Percentiles rank a stretch among this genome's conserved stretches.
Evolutionary conservation across 306 rosid species (phyloP).

Genomic region (Benincasa hispida): DNA sequence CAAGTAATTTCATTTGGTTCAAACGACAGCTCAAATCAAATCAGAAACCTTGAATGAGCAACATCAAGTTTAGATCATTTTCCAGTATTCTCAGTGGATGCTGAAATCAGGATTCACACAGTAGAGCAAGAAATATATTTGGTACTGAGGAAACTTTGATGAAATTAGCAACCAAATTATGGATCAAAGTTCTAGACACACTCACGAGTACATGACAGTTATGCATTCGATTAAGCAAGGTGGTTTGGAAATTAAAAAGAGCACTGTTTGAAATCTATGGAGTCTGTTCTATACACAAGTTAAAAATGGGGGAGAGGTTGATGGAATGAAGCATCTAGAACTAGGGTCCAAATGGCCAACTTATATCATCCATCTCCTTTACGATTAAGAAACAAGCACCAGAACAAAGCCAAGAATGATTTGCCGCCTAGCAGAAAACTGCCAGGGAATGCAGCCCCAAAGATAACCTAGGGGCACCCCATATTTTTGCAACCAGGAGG

Average conservation of each 20-base stretch:
- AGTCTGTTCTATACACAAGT: constrained; percentile 55
- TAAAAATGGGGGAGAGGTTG: constrained; percentile 26
- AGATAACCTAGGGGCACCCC: constrained; percentile 29
- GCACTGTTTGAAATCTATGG: constrained; percentile 30
- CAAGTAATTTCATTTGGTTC: not conserved
- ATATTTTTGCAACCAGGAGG: constrained; percentile 10
- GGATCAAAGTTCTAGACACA: constrained; percentile 2
- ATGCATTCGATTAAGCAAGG: not conserved
- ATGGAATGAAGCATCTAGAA: constrained; percentile 23
- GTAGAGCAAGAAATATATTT: not conserved
- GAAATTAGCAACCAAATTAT: not conserved
- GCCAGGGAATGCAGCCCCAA: constrained; percentile 33
- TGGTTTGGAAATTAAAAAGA: not conserved
- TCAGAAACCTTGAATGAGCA: not conserved
- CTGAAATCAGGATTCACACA: not conserved
- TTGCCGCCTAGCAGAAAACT: constrained; percentile 65
- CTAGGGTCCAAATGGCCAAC: constrained; percentile 18
- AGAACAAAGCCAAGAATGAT: constrained; percentile 93
- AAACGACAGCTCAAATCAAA: not conserved
- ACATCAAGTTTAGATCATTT: not conserved
- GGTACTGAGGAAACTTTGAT: not conserved
- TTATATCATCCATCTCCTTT: constrained; percentile 5
- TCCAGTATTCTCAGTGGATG: not conserved
- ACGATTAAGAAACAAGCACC: not conserved
- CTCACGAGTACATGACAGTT: not conserved